Conservation (phyloP, 2,329 filamentous ascomycete species). For the Pestalotiopsis sp. region DNA sequence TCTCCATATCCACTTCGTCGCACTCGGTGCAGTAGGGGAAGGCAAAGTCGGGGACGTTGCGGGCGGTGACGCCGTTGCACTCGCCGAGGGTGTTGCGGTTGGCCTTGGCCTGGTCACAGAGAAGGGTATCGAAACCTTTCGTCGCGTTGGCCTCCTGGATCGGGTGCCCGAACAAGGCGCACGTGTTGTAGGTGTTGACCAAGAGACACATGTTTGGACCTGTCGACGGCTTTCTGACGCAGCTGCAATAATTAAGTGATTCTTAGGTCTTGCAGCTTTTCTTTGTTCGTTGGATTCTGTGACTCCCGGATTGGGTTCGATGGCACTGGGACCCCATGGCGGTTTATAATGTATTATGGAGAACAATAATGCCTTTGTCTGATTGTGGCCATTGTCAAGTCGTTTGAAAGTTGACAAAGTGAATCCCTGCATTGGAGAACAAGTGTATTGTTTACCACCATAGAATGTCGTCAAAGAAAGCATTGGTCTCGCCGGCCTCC, state of each 20-base stretch:
- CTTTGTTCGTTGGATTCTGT: background rate
- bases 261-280: background rate
- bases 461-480: background rate
- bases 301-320: background rate
- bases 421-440: background rate
- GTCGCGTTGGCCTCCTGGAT: background rate
- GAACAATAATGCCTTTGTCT: background rate
- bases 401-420: background rate
- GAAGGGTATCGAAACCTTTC: background rate
- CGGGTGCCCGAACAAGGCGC: conserved; percentile 10
- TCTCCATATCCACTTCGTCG: background rate
- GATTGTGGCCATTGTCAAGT: background rate
- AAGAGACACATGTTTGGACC: conserved; percentile 7
- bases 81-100: background rate
- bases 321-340: background rate
- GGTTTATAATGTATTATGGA: background rate
- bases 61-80: background rate
- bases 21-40: conserved; percentile 10
- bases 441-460: background rate
- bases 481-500: no score
- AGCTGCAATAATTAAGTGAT: background rate
- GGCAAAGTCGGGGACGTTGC: conserved; percentile 5
- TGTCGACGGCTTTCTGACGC: background rate
- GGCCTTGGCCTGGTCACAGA: conserved; percentile 9
- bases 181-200: conserved; percentile 13